phyloP scores from a whole-genome alignment of 2,329 filamentous ascomycete genomes.

The Cladosporium sp. region DNA sequence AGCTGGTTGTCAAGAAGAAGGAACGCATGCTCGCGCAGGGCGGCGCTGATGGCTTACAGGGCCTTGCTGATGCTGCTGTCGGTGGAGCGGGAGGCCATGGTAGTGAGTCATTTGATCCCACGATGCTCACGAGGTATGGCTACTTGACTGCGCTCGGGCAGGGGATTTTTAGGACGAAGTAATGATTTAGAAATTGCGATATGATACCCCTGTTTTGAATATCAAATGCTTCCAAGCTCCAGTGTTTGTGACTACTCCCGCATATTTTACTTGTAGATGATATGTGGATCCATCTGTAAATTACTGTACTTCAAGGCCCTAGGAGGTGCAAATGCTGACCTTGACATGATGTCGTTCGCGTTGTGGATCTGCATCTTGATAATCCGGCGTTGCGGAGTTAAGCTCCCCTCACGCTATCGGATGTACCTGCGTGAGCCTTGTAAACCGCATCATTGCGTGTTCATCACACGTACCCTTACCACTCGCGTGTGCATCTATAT shows the following conservation, averaged over 20 bases:
- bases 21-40: slow-evolving; percentile 36
- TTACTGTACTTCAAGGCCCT: too few relatives aligned
- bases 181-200: background rate
- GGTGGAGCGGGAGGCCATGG: slow-evolving; percentile 15
- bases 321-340: too few relatives aligned
- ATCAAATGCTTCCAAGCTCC: background rate
- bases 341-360: too few relatives aligned
- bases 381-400: too few relatives aligned
- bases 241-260: background rate
- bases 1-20: slow-evolving; percentile 42
- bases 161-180: slow-evolving; percentile 27
- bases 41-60: slow-evolving; percentile 48
- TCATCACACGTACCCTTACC: too few relatives aligned
- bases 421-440: too few relatives aligned
- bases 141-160: slow-evolving; percentile 35
- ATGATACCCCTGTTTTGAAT: slow-evolving; percentile 9
- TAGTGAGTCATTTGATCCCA: slow-evolving; percentile 30
- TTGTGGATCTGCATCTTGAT: too few relatives aligned
- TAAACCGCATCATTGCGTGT: too few relatives aligned
- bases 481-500: too few relatives aligned
- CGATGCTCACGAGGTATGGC: slow-evolving; percentile 35
- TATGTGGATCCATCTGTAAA: too few relatives aligned
- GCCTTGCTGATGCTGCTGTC: slow-evolving; percentile 50
- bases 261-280: too few relatives aligned
- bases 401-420: too few relatives aligned